Conservation (phyloP, 2,329 filamentous ascomycete genomes). For the Fusarium sp. region DNA sequence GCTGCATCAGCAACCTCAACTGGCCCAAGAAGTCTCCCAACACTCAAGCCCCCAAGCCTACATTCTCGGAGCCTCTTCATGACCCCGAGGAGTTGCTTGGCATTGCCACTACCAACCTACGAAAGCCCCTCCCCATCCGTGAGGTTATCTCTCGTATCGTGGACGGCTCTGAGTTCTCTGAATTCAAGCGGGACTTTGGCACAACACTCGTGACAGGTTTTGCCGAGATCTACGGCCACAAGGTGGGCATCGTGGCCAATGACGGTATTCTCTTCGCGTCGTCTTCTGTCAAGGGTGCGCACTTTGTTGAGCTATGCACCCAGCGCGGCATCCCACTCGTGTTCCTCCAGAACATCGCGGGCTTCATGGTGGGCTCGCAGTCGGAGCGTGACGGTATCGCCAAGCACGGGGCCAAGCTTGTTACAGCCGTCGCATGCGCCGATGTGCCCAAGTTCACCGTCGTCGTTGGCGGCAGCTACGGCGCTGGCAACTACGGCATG, state of each 20-base stretch:
- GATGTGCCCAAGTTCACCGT: slow-evolving; percentile 97
- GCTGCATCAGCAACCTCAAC: slow-evolving; percentile 89
- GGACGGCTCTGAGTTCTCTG: slow-evolving; percentile 87
- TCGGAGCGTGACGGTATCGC: slow-evolving; percentile 96
- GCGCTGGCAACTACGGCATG: slow-evolving; percentile 98
- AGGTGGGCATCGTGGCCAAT: slow-evolving; percentile 93
- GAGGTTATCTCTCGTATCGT: slow-evolving; percentile 94
- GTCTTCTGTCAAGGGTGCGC: slow-evolving; percentile 90
- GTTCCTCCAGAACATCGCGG: slow-evolving; percentile 96
- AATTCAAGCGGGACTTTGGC: slow-evolving; percentile 95
- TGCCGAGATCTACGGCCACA: slow-evolving; percentile 87
- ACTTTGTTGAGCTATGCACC: slow-evolving; percentile 95
- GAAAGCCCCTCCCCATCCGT: slow-evolving; percentile 84
- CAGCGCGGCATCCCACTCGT: slow-evolving; percentile 90
- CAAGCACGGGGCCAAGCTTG: slow-evolving; percentile 97
- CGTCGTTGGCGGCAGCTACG: slow-evolving; percentile 91
- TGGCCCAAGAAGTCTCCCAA: slow-evolving; percentile 70
- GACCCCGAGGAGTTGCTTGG: slow-evolving; percentile 83
- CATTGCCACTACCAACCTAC: slow-evolving; percentile 90
- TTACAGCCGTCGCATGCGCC: slow-evolving; percentile 93
- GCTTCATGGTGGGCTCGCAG: slow-evolving; percentile 97
- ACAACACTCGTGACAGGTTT: slow-evolving; percentile 92
- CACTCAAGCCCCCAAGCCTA: slow-evolving; percentile 49
- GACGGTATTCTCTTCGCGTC: slow-evolving; percentile 95
- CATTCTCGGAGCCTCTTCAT: slow-evolving; percentile 81